phyloP scores from a whole-genome alignment of 495 filamentous ascomycete genomes.

The Acidomyces sp. region DNA sequence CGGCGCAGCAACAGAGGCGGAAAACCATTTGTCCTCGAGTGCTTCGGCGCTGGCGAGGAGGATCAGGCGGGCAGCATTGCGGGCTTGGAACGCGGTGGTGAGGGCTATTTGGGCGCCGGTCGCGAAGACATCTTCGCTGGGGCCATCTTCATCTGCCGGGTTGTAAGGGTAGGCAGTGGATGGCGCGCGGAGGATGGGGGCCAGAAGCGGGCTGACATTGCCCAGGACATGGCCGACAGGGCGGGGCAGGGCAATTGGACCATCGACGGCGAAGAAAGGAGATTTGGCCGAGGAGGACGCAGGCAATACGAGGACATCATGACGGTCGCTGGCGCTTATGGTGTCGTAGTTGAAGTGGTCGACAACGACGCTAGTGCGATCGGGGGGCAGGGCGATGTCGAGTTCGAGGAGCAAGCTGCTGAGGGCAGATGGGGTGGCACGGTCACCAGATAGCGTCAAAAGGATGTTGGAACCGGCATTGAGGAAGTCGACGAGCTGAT shows the following conservation, averaged over 20 bases:
- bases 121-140: conserved; percentile 67
- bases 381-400: conserved; percentile 78
- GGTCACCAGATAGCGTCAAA: conserved; percentile 65
- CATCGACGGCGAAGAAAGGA: conserved; percentile 61
- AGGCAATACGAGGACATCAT: conserved; percentile 75
- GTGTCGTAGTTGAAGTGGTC: conserved; percentile 94
- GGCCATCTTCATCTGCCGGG: conserved; percentile 64
- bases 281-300: conserved; percentile 48
- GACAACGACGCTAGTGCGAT: conserved; percentile 67
- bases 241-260: conserved; percentile 65
- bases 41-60: conserved; percentile 77
- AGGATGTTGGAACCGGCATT: conserved; percentile 87
- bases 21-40: conserved; percentile 83
- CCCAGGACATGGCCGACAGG: conserved; percentile 72
- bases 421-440: conserved; percentile 59
- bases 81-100: conserved; percentile 71
- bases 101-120: conserved; percentile 70
- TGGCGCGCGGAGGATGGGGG: conserved; percentile 69
- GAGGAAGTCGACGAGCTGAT: conserved; percentile 78
- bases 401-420: conserved; percentile 79
- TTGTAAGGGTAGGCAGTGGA: conserved; percentile 85
- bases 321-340: conserved; percentile 58
- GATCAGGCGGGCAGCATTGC: conserved; percentile 84
- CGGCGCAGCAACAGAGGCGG: conserved; percentile 56
- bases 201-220: conserved; percentile 54